Conservation (phyloP, 768 basidiomycete species). For the Termitomyces sp. region DNA sequence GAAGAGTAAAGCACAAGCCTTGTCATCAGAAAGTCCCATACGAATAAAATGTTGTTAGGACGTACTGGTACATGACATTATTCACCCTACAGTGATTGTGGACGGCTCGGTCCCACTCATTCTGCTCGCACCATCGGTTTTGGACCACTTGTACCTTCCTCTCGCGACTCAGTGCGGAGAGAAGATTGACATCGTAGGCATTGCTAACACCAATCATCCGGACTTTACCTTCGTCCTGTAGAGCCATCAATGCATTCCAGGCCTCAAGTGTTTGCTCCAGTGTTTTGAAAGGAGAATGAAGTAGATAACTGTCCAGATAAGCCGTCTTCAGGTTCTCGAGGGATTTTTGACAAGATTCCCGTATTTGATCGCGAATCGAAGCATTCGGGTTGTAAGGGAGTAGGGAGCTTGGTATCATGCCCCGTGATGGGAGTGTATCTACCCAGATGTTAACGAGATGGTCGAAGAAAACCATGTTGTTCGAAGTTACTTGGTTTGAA, state of each 20-base stretch:
- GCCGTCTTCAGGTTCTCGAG: conserved; percentile 63
- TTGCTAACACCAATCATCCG: conserved; percentile 73
- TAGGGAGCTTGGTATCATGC: conserved; percentile 63
- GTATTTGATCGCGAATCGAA: conserved; percentile 53
- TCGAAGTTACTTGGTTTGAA: conserved; percentile 69
- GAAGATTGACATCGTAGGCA: conserved; percentile 54
- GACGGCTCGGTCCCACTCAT: conserved; percentile 67
- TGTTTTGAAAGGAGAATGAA: conserved; percentile 69
- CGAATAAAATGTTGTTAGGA: background rate
- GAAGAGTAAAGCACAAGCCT: background rate
- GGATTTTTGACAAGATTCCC: conserved; percentile 55
- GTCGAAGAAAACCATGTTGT: background rate
- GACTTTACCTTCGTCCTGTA: conserved; percentile 64
- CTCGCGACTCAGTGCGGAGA: conserved; percentile 46
- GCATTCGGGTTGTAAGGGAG: conserved; percentile 65
- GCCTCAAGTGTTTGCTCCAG: conserved; percentile 59
- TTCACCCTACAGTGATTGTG: conserved; percentile 57
- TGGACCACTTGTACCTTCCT: conserved; percentile 71
- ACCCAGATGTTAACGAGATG: background rate
- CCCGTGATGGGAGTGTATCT: conserved; percentile 74
- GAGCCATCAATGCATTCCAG: conserved; percentile 53
- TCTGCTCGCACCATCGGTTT: conserved; percentile 82
- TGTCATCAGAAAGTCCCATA: background rate
- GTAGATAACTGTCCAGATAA: conserved; percentile 73
- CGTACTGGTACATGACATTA: conserved; percentile 68